Percentiles rank a stretch among this genome's conserved stretches.
Evolutionary conservation across 2,329 filamentous ascomycete genomes (phyloP).

Genomic region (Ophiocordyceps robertsii): DNA sequence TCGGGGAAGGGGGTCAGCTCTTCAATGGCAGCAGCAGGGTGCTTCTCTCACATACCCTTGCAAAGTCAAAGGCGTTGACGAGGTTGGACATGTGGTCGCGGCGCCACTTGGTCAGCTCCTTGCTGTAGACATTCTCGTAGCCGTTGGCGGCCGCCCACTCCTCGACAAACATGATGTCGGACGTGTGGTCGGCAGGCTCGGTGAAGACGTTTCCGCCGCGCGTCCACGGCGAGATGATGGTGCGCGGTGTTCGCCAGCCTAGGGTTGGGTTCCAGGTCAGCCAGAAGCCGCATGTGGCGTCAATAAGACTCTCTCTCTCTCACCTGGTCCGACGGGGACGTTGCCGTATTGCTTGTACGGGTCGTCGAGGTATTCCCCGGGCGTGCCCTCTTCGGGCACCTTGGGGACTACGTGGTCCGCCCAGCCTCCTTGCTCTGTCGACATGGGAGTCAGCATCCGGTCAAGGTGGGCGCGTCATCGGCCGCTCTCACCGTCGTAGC

Average conservation of each 20-base stretch:
- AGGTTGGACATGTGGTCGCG: slow-evolving; percentile 15
- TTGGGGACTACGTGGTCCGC: slow-evolving; percentile 37
- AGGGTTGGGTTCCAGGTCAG: background rate
- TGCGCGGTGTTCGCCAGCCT: slow-evolving; percentile 33
- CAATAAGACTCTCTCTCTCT: no score
- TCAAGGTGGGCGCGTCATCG: background rate
- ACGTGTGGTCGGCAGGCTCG: slow-evolving; percentile 38
- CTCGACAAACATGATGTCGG: slow-evolving; percentile 39
- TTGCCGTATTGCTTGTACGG: slow-evolving; percentile 15
- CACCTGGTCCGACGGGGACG: slow-evolving; percentile 15
- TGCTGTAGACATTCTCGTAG: slow-evolving; percentile 17
- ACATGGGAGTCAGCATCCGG: background rate
- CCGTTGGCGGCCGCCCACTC: slow-evolving; percentile 22
- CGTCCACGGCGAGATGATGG: slow-evolving; percentile 40
- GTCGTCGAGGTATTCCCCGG: slow-evolving; percentile 36
- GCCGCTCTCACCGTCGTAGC: slow-evolving; percentile 26
- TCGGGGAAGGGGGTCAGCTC: background rate
- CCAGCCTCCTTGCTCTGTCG: slow-evolving; percentile 35
- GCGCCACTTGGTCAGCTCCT: slow-evolving; percentile 12
- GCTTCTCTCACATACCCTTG: slow-evolving; percentile 13
- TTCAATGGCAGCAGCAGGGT: background rate
- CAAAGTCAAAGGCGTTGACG: slow-evolving; percentile 23
- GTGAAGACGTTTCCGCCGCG: slow-evolving; percentile 38
- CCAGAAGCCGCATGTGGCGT: background rate
- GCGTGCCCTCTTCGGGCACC: slow-evolving; percentile 29